Evolutionary conservation across 2,329 filamentous ascomycete species (phyloP).

Genomic region (Magnaporthiopsis rhizophila): DNA sequence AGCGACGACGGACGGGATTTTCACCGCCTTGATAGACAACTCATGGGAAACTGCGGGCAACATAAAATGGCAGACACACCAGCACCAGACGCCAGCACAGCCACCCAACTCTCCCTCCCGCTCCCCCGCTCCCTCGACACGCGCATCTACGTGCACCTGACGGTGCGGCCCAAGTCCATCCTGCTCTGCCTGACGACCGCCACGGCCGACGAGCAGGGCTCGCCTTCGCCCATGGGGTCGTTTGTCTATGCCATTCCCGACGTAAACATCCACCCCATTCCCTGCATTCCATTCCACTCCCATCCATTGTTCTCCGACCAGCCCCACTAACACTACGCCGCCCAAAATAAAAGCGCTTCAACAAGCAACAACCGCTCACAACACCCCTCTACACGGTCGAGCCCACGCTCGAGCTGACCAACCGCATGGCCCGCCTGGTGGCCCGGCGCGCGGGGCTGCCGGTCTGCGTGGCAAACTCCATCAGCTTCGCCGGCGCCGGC

Average conservation of each 20-base stretch:
- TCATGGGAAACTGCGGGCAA: no score
- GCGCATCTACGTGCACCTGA: conserved; percentile 52
- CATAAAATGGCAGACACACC: not conserved
- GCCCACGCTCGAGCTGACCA: conserved; percentile 75
- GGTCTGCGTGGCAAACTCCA: conserved; percentile 85
- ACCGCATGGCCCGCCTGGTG: conserved; percentile 73
- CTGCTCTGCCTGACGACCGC: conserved; percentile 55
- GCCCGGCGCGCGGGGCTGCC: conserved; percentile 65
- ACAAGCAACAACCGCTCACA: conserved; percentile 56
- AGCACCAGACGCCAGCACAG: not conserved
- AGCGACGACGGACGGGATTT: no score
- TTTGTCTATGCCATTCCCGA: conserved; percentile 93
- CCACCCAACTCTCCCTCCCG: conserved; percentile 46
- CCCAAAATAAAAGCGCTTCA: conserved; percentile 33
- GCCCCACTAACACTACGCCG: no score
- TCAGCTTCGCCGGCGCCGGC: conserved; percentile 65
- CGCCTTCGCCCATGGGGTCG: conserved; percentile 61
- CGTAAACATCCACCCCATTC: conserved; percentile 40
- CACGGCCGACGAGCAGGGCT: conserved; percentile 40
- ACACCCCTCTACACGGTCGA: conserved; percentile 74
- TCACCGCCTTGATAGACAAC: no score
- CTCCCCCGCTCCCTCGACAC: conserved; percentile 52
- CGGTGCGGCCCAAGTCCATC: conserved; percentile 48
- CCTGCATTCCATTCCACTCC: not conserved
- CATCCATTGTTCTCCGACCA: no score